phyloP scores from a whole-genome alignment of 345 rosid species.

The Moricandia moricandioides region DNA sequence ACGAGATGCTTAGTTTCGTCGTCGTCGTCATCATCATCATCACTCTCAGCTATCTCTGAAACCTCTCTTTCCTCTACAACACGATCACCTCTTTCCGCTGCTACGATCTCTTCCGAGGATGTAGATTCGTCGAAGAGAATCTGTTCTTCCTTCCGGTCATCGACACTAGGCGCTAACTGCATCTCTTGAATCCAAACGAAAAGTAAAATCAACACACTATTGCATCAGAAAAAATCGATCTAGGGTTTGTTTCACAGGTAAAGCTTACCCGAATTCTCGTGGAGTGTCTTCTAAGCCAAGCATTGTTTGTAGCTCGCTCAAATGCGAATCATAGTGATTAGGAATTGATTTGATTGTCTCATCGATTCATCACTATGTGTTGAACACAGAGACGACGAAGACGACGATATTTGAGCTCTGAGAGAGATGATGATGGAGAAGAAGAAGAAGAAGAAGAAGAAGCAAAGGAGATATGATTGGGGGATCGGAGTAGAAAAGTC shows the following conservation, averaged over 20 bases:
- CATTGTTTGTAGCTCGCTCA: slow-evolving; percentile 21
- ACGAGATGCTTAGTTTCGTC: slow-evolving; percentile 72
- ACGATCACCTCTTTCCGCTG: slow-evolving; percentile 43
- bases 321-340: neutral
- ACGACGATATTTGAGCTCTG: slow-evolving; percentile 4
- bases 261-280: slow-evolving; percentile 21
- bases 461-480: neutral
- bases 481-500: slow-evolving; percentile 20
- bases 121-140: slow-evolving; percentile 41
- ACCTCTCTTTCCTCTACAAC: slow-evolving; percentile 44
- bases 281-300: slow-evolving; percentile 12
- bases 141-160: slow-evolving; percentile 43
- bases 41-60: slow-evolving; percentile 41
- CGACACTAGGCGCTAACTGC: slow-evolving; percentile 83
- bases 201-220: neutral
- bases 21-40: slow-evolving; percentile 16
- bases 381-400: slow-evolving; percentile 6
- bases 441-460: neutral
- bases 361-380: slow-evolving; percentile 17
- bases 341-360: neutral
- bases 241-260: neutral
- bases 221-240: neutral
- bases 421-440: neutral
- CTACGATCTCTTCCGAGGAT: slow-evolving; percentile 63
- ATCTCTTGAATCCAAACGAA: slow-evolving; percentile 39